These are phyloP conservation scores for Aspergillus sp. DNA, from an alignment of 2,329 filamentous ascomycete species.

Conservation along the genomic window DNA sequence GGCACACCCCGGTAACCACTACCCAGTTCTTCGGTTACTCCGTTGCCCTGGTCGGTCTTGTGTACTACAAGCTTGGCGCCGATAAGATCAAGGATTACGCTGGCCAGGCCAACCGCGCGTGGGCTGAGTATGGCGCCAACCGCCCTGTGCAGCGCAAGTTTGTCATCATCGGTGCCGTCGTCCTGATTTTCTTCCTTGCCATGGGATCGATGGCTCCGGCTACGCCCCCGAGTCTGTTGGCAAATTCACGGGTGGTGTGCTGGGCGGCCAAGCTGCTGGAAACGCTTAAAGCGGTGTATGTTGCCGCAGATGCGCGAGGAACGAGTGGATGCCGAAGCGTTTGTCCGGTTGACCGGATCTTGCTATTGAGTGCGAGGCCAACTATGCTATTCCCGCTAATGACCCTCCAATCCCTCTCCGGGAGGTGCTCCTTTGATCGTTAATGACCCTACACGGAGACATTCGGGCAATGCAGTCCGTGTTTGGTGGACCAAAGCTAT, in stretches of 20 bases:
- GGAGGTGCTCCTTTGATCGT: slow-evolving; percentile 1
- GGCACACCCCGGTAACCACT: slow-evolving; percentile 59
- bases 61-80: slow-evolving; percentile 61
- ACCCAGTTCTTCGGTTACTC: slow-evolving; percentile 71
- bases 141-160: slow-evolving; percentile 72
- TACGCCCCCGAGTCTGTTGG: slow-evolving; percentile 29
- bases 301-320: neutral
- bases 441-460: slow-evolving; percentile 17
- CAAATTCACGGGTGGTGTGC: slow-evolving; percentile 26
- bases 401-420: slow-evolving; percentile 1
- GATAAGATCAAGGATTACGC: slow-evolving; percentile 77
- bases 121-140: slow-evolving; percentile 74
- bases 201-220: slow-evolving; percentile 52
- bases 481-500: slow-evolving; percentile 9
- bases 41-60: slow-evolving; percentile 56
- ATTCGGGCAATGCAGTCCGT: slow-evolving; percentile 28
- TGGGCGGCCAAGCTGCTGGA: slow-evolving; percentile 25
- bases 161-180: slow-evolving; percentile 54
- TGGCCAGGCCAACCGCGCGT: slow-evolving; percentile 61
- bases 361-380: neutral
- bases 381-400: neutral
- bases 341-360: slow-evolving; percentile 1
- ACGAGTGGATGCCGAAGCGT: too few relatives aligned
- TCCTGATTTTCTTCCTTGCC: slow-evolving; percentile 63
- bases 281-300: slow-evolving; percentile 18